Conservation (phyloP, 441 rosid species). For the Isatis lusitanica region DNA sequence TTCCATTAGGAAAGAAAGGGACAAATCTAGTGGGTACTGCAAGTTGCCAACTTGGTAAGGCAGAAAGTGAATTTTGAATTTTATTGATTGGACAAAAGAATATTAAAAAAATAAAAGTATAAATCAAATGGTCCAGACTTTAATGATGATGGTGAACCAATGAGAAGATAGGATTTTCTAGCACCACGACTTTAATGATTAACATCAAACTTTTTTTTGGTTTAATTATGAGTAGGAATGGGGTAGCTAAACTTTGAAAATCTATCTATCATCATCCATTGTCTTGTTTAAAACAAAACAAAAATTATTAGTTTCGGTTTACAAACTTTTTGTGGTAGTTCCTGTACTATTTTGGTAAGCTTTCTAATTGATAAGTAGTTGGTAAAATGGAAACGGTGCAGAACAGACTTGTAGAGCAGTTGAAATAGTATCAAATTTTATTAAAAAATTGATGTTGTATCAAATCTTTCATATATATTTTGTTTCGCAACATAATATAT, state of each 20-base stretch:
- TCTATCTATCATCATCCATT: not conserved
- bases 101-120: not conserved
- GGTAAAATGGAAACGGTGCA: not conserved
- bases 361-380: not conserved
- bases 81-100: not conserved
- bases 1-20: slow-evolving; percentile 27
- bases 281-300: not conserved
- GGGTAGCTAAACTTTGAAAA: not conserved
- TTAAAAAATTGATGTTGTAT: not conserved
- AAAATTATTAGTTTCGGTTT: not conserved
- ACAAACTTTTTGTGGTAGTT: not conserved
- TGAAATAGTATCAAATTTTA: not conserved
- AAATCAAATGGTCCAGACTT: slow-evolving; percentile 31
- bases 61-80: slow-evolving; percentile 13
- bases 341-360: not conserved
- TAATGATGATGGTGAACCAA: slow-evolving; percentile 29
- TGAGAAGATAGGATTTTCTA: slow-evolving; percentile 23
- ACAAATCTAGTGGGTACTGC: slow-evolving; percentile 32
- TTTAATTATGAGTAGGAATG: not conserved
- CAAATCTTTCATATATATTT: not conserved
- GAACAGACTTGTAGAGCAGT: not conserved
- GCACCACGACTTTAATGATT: slow-evolving; percentile 27
- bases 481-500: not conserved
- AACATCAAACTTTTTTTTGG: not conserved
- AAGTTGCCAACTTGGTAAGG: slow-evolving; percentile 48